Base-by-base conservation (phyloP, 2,329 filamentous ascomycete genomes). In the Neobulgaria alba region DNA sequence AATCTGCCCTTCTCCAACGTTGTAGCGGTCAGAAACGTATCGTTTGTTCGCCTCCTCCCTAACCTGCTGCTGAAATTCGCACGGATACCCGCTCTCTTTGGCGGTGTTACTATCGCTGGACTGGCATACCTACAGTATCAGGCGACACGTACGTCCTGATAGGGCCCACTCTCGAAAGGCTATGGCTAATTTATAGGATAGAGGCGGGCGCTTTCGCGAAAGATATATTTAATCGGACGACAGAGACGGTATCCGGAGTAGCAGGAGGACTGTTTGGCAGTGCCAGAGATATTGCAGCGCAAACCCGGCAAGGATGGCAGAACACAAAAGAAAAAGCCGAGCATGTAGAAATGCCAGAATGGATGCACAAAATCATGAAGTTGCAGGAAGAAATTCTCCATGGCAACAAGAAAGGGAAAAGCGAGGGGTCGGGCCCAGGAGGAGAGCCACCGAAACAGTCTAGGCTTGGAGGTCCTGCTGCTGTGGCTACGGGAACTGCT, bases 81-180 rank as follows among this genome's bases (percentile, higher is more conserved):
- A 26, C 79, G 88, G 42, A 71, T 95, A 40, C 92, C 92, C 15
- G 92, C 92, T 43, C 82, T 95, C 67, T 89, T 95, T 56, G 92
- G 90, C 31, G 88, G 87, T 31, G 75, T 89, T 34, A 85, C 88
- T 57, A 76, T 98, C 51, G 89, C 86, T 10, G 85, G 85, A 2
- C 67, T 93, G 44, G 88, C 88, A 18, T 98, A 95, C 73, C 67
- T 98, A 36, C 92, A 98, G 61, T 96, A 98, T 61, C 92, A 98
- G 64, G 90, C 92, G 48, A 79, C 82, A 41, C 85, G 85, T 89
- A 73, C 48, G 84, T 46, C 23, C 34, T 32, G 14, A 30, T 29
- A 26, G 32, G 4, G 2, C 30, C 26, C 38, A 2, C 30, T 26
- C 12, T 23, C 12, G 12, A 19, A 23, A 26, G 10, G 29, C 21